phyloP scores from a whole-genome alignment of 1,139 yeast genomes.

The Pichiaceae sp. region DNA sequence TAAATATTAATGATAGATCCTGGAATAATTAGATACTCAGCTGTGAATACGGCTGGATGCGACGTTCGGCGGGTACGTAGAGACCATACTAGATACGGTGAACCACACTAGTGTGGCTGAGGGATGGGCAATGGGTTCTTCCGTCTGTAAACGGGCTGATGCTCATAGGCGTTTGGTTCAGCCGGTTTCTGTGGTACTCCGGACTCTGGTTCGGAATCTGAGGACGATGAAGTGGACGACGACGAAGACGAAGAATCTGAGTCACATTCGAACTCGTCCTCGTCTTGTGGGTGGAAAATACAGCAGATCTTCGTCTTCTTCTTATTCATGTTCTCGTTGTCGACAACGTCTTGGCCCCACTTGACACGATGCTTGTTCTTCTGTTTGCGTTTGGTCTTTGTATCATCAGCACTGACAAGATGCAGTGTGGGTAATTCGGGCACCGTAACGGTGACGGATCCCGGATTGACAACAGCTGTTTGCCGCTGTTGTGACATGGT shows the following conservation, averaged over 20 bases:
- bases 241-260: slow-evolving; percentile 25
- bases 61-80: too few relatives aligned
- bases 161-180: slow-evolving; percentile 67
- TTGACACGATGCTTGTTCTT: slow-evolving; percentile 45
- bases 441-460: slow-evolving; percentile 5
- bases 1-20: neutral
- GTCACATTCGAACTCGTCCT: slow-evolving; percentile 45
- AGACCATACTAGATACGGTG: too few relatives aligned
- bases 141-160: slow-evolving; percentile 55
- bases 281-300: slow-evolving; percentile 78
- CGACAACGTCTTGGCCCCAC: slow-evolving; percentile 83
- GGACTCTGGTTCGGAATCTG: slow-evolving; percentile 21
- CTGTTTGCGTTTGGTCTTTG: slow-evolving; percentile 9
- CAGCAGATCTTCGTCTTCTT: slow-evolving; percentile 94
- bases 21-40: too few relatives aligned
- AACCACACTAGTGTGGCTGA: neutral
- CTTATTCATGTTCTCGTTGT: slow-evolving; percentile 79
- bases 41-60: too few relatives aligned
- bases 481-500: too few relatives aligned
- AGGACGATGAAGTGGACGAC: slow-evolving; percentile 34
- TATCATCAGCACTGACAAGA: slow-evolving; percentile 10
- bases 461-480: too few relatives aligned
- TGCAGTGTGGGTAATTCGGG: slow-evolving; percentile 10
- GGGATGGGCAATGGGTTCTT: slow-evolving; percentile 11
- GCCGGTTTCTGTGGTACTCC: neutral